Conservation (phyloP, 805 yeast genomes). For the Candida multigemmis region DNA sequence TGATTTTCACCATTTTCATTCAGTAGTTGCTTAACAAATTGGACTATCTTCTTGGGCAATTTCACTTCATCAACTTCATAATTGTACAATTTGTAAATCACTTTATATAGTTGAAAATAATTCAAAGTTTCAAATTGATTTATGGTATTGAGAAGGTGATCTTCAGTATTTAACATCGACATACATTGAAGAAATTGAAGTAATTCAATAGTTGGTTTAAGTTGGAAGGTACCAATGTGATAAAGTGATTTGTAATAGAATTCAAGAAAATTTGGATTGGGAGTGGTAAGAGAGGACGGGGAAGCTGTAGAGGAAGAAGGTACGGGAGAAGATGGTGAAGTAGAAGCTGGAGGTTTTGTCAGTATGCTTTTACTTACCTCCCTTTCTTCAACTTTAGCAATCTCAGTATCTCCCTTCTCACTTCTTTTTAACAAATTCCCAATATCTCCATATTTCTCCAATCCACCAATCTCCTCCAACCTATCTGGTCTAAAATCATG, state of each 20-base stretch:
- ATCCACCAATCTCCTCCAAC: slow-evolving; percentile 23
- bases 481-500: slow-evolving; percentile 41
- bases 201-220: slow-evolving; percentile 68
- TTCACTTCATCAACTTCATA: slow-evolving; percentile 77
- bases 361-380: slow-evolving; percentile 19
- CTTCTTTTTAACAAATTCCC: slow-evolving; percentile 14
- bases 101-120: slow-evolving; percentile 60
- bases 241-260: slow-evolving; percentile 60
- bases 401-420: slow-evolving; percentile 6
- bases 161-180: slow-evolving; percentile 60
- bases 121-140: slow-evolving; percentile 49
- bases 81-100: slow-evolving; percentile 59
- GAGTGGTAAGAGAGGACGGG: no score
- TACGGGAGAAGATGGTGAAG: no score
- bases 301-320: no score
- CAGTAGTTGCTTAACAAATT: slow-evolving; percentile 20
- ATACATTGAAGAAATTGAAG: slow-evolving; percentile 89
- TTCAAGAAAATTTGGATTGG: slow-evolving; percentile 38
- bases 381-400: slow-evolving; percentile 7
- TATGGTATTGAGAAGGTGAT: slow-evolving; percentile 46
- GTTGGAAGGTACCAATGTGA: slow-evolving; percentile 55
- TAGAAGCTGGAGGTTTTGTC: no score
- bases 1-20: slow-evolving; percentile 31
- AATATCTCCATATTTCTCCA: slow-evolving; percentile 10
- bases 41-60: slow-evolving; percentile 33